A percentile compares a stretch with the other conserved stretches of the same genome.
These are phyloP conservation scores for Leccinum aurantiacum DNA, from an alignment of 768 basidiomycete genomes.

Conservation along the genomic window DNA sequence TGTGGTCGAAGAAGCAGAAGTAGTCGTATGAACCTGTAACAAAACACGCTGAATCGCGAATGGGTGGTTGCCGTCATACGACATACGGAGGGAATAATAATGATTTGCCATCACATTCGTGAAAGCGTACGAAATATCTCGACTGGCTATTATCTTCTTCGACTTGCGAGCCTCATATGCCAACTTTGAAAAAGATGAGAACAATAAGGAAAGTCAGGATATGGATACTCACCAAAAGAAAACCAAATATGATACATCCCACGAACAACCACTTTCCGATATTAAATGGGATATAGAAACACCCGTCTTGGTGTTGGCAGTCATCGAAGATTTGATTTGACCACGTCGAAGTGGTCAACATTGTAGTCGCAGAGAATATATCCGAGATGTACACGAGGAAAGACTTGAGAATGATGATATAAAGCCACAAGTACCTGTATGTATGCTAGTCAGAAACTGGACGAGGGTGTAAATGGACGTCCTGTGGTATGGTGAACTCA, in stretches of 20 bases:
- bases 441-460: constrained; percentile 12
- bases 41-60: not conserved
- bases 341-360: constrained; percentile 91
- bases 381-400: constrained; percentile 96
- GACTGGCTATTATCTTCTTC: constrained; percentile 90
- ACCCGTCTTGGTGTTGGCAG: constrained; percentile 62
- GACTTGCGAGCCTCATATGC: constrained; percentile 92
- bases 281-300: constrained; percentile 83
- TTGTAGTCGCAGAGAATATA: constrained; percentile 96
- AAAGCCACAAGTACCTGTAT: constrained; percentile 86
- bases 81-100: constrained; percentile 92
- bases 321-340: constrained; percentile 86
- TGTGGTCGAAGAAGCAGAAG: constrained; percentile 98
- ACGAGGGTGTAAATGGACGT: not conserved
- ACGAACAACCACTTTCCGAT: constrained; percentile 97
- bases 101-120: constrained; percentile 97
- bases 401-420: constrained; percentile 90
- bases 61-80: not conserved
- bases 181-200: constrained; percentile 52
- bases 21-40: constrained; percentile 86
- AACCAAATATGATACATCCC: constrained; percentile 98
- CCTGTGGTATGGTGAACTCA: constrained; percentile 35
- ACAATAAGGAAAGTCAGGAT: not conserved
- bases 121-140: constrained; percentile 97
- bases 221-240: constrained; percentile 68